Conservation (phyloP, 2,329 filamentous ascomycete species). For the Leptographium procerum region DNA sequence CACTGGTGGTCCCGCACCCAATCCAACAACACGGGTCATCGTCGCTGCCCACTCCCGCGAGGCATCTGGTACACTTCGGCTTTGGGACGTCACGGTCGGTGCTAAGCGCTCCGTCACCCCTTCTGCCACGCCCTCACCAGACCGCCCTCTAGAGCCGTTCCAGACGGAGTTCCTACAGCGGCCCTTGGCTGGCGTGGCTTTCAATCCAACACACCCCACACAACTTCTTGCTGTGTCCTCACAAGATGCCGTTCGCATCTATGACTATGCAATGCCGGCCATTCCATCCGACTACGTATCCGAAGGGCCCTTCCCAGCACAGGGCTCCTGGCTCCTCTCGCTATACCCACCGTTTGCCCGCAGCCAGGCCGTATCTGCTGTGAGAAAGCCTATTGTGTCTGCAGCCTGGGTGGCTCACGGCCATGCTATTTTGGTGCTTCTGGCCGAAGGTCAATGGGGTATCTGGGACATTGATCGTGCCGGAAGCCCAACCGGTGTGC, state of each 20-base stretch:
- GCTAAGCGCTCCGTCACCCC: slow-evolving; percentile 22
- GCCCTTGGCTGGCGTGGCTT: slow-evolving; percentile 44
- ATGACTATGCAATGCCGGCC: slow-evolving; percentile 46
- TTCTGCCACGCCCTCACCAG: neutral
- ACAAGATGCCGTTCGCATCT: slow-evolving; percentile 46
- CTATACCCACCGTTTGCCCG: slow-evolving; percentile 46
- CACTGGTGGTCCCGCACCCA: slow-evolving; percentile 17
- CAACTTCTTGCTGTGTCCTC: slow-evolving; percentile 47
- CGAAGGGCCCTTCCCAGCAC: slow-evolving; percentile 38
- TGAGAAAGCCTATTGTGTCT: slow-evolving; percentile 49
- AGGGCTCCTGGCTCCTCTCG: slow-evolving; percentile 54
- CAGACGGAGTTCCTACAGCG: slow-evolving; percentile 48
- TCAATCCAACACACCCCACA: slow-evolving; percentile 47
- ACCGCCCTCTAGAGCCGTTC: slow-evolving; percentile 35
- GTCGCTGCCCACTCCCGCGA: slow-evolving; percentile 50
- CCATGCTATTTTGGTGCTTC: slow-evolving; percentile 43
- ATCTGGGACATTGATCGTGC: slow-evolving; percentile 55
- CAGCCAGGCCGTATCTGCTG: slow-evolving; percentile 27
- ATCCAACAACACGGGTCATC: slow-evolving; percentile 30
- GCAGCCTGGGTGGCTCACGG: slow-evolving; percentile 52
- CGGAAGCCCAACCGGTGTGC: slow-evolving; percentile 31
- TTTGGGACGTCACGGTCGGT: slow-evolving; percentile 47
- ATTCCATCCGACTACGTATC: slow-evolving; percentile 39
- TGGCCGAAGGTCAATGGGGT: slow-evolving; percentile 56
- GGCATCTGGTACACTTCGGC: slow-evolving; percentile 43